phyloP scores from a whole-genome alignment of 164 flowering plant genomes.

The Protea cynaroides region DNA sequence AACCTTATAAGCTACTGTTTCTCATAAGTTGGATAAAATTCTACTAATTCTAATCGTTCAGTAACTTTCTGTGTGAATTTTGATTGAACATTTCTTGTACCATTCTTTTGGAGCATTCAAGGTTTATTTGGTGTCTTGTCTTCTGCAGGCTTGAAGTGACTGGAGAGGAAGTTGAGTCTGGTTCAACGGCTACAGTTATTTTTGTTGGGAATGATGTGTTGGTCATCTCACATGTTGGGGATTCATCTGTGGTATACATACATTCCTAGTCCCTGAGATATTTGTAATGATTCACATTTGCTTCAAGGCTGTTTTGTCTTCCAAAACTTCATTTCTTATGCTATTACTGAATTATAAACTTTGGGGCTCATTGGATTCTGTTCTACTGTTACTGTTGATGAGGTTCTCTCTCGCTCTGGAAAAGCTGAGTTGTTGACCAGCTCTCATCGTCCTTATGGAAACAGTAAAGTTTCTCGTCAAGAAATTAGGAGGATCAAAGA shows the following conservation, averaged over 20 bases:
- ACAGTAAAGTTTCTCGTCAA: slow-evolving; percentile 57
- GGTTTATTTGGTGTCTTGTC: slow-evolving; percentile 21
- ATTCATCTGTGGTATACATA: slow-evolving; percentile 64
- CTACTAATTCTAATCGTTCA: background rate
- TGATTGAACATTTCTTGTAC: no score
- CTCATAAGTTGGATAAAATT: background rate
- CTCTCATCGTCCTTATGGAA: slow-evolving; percentile 94
- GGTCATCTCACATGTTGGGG: slow-evolving; percentile 83
- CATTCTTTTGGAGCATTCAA: background rate
- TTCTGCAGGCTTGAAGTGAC: slow-evolving; percentile 67
- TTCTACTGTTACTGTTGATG: slow-evolving; percentile 8
- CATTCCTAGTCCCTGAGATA: slow-evolving; percentile 1
- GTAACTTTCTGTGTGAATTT: background rate
- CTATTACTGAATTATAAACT: background rate
- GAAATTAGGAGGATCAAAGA: slow-evolving; percentile 88
- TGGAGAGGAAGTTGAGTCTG: slow-evolving; percentile 73
- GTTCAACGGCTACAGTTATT: slow-evolving; percentile 86
- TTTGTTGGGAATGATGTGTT: slow-evolving; percentile 52
- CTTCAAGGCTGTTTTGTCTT: background rate
- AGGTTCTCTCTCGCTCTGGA: slow-evolving; percentile 86
- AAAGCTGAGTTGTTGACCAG: slow-evolving; percentile 65
- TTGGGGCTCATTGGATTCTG: background rate
- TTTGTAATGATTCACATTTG: background rate
- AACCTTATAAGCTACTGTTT: background rate
- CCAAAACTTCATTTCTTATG: background rate